Conservation (phyloP, 2,329 filamentous ascomycete species). For the Aspergillus costaricaensis region DNA sequence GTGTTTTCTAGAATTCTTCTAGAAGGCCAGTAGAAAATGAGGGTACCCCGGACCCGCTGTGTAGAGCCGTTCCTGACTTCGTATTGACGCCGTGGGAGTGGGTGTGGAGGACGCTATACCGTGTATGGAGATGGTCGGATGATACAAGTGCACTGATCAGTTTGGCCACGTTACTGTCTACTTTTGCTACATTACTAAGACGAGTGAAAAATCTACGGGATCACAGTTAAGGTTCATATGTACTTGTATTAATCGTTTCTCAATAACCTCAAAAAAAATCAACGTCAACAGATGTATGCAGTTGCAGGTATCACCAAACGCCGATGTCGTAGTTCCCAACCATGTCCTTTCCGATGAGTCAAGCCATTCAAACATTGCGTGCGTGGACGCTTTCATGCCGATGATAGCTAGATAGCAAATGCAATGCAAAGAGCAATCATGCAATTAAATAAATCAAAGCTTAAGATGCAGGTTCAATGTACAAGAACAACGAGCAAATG, state of each 20-base stretch:
- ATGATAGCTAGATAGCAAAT: neutral
- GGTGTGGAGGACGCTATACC: neutral
- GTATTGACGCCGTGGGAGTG: neutral
- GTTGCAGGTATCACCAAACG: conserved; percentile 8
- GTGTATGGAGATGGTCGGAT: neutral
- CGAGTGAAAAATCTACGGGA: neutral
- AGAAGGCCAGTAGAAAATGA: neutral
- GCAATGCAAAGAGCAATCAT: neutral
- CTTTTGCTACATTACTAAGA: neutral
- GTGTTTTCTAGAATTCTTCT: neutral
- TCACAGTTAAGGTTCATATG: neutral
- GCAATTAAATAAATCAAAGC: conserved; percentile 8
- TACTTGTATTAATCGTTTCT: conserved; percentile 2
- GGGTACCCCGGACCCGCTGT: neutral
- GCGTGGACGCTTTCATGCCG: conserved; percentile 1
- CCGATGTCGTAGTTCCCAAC: conserved; percentile 1
- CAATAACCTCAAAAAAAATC: neutral
- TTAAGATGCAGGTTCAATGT: conserved; percentile 3
- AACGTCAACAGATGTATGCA: neutral
- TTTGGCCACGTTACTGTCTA: neutral
- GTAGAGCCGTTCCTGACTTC: neutral
- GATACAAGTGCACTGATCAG: neutral
- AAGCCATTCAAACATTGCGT: conserved; percentile 5
- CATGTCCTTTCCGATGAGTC: neutral
- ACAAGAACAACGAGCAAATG: neutral